phyloP scores from a whole-genome alignment of 2,329 filamentous ascomycete genomes.

The Pseudogymnoascus sp. region DNA sequence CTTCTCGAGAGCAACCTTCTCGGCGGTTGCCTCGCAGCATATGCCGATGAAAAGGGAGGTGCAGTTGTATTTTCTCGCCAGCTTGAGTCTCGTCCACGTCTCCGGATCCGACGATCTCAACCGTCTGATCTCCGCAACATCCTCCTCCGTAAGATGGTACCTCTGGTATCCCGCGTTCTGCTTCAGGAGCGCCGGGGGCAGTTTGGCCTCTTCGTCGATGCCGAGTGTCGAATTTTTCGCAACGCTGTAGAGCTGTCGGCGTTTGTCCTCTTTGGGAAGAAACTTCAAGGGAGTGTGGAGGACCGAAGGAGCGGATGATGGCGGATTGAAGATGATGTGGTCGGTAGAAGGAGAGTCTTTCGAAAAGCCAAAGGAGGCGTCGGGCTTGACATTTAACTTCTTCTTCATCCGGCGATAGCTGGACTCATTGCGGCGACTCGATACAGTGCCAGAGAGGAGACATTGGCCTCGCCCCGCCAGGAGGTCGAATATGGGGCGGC shows the following conservation, averaged over 20 bases:
- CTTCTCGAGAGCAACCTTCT: slow-evolving; percentile 41
- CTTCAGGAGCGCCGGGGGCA: slow-evolving; percentile 20
- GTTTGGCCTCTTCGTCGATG: slow-evolving; percentile 16
- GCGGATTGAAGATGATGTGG: slow-evolving; percentile 50
- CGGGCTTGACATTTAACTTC: slow-evolving; percentile 46
- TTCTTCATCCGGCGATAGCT: slow-evolving; percentile 29
- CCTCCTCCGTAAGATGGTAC: slow-evolving; percentile 45
- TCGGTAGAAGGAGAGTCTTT: slow-evolving; percentile 31
- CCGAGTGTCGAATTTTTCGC: slow-evolving; percentile 18
- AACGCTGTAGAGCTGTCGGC: slow-evolving; percentile 22
- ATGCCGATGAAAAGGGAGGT: slow-evolving; percentile 50
- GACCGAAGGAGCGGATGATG: slow-evolving; percentile 46
- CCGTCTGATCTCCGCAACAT: slow-evolving; percentile 53
- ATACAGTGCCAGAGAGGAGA: slow-evolving; percentile 21
- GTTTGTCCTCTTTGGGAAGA: slow-evolving; percentile 42
- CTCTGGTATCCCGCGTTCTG: slow-evolving; percentile 19
- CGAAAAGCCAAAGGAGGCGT: slow-evolving; percentile 47
- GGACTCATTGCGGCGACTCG: slow-evolving; percentile 27
- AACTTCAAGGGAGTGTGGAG: slow-evolving; percentile 60
- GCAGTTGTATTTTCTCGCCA: slow-evolving; percentile 50
- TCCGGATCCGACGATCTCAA: slow-evolving; percentile 46
- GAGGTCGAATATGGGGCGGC: slow-evolving; percentile 23
- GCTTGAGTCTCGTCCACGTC: slow-evolving; percentile 44
- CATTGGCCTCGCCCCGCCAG: slow-evolving; percentile 23
- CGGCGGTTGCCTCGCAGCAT: slow-evolving; percentile 41